phyloP scores from a whole-genome alignment of 148 eudicot genomes.

The Chenopodium quinoa region DNA sequence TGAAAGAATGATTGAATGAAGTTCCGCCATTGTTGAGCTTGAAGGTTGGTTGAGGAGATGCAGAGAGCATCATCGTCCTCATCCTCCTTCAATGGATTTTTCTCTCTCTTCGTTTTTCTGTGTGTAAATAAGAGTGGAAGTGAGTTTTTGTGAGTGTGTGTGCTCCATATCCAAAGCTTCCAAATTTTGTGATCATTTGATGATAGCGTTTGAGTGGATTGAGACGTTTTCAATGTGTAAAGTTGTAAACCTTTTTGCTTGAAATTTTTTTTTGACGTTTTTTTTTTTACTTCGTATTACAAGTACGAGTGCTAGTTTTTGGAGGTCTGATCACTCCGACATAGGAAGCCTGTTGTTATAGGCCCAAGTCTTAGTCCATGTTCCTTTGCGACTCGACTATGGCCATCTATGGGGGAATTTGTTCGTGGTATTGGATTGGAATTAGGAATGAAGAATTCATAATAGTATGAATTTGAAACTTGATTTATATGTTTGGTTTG shows the following conservation, averaged over 20 bases:
- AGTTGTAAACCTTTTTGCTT: too few relatives aligned
- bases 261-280: too few relatives aligned
- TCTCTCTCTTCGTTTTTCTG: background rate
- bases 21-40: background rate
- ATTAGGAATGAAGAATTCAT: too few relatives aligned
- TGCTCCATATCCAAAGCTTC: conserved; percentile 5
- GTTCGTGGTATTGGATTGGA: too few relatives aligned
- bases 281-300: too few relatives aligned
- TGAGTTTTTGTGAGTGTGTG: conserved; percentile 11
- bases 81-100: background rate
- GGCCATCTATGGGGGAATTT: too few relatives aligned
- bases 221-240: conserved; percentile 12
- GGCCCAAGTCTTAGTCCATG: background rate
- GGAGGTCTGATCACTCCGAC: background rate
- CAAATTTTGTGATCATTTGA: background rate
- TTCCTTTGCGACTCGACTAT: background rate
- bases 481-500: too few relatives aligned
- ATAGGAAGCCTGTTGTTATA: background rate
- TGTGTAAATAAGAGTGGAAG: too few relatives aligned
- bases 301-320: background rate
- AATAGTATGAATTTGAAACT: too few relatives aligned
- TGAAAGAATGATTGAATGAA: conserved; percentile 2
- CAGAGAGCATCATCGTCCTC: conserved; percentile 22
- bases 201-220: conserved; percentile 41
- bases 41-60: conserved; percentile 3